Evolutionary conservation across 805 yeast species (phyloP).

Genomic region (Barnettozyma populi): DNA sequence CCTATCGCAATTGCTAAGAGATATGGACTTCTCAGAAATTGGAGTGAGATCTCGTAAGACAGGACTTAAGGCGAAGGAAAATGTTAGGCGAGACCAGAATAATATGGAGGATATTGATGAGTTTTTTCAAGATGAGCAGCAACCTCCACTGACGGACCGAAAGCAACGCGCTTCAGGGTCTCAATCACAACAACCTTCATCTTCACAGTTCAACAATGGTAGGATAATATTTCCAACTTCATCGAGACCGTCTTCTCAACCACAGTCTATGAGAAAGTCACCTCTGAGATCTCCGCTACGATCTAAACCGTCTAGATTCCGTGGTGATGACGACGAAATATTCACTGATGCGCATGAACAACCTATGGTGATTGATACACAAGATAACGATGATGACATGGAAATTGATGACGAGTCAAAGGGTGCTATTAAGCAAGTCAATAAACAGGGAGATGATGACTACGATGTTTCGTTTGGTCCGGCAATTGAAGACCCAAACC

Average conservation of each 20-base stretch:
- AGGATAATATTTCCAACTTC: constrained; percentile 12
- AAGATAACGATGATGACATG: constrained; percentile 21
- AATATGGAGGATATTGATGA: constrained; percentile 68
- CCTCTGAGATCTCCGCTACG: constrained; percentile 17
- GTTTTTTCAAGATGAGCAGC: constrained; percentile 54
- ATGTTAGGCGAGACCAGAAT: constrained; percentile 48
- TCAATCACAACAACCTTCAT: constrained; percentile 1
- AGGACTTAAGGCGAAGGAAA: constrained; percentile 45
- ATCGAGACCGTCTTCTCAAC: constrained; percentile 4
- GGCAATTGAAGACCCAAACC: neutral
- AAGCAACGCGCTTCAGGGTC: neutral
- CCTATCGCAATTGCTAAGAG: neutral
- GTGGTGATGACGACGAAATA: constrained; percentile 19
- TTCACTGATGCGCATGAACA: constrained; percentile 20
- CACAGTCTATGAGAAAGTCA: constrained; percentile 1
- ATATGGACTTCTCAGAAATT: constrained; percentile 40
- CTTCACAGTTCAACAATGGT: constrained; percentile 8
- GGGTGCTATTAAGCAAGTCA: constrained; percentile 15
- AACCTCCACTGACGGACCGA: constrained; percentile 15
- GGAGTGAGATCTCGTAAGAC: constrained; percentile 65
- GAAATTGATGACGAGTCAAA: constrained; percentile 27
- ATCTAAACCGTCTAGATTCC: constrained; percentile 13
- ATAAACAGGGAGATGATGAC: constrained; percentile 12
- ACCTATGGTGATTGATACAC: constrained; percentile 10
- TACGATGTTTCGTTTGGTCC: constrained; percentile 5